phyloP scores from a whole-genome alignment of 2,329 filamentous ascomycete genomes.

The Macroventuria anomochaeta region DNA sequence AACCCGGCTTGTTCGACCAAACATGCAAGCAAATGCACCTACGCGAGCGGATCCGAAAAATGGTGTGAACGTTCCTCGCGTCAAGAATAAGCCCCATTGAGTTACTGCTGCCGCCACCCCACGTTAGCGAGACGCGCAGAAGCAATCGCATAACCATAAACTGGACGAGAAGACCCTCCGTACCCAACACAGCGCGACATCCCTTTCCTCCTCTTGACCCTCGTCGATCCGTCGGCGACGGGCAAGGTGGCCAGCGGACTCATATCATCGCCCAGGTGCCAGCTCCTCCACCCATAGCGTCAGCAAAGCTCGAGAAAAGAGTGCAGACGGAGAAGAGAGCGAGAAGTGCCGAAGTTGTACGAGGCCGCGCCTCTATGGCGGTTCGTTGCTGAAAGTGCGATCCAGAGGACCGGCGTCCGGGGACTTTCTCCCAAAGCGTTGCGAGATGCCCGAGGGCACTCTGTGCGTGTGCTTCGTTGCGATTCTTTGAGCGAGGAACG shows the following conservation, averaged over 20 bases:
- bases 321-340: slow-evolving; percentile 61
- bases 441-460: slow-evolving; percentile 49
- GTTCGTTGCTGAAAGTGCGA: slow-evolving; percentile 89
- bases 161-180: slow-evolving; percentile 80
- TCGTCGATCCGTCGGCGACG: slow-evolving; percentile 26
- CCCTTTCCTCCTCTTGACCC: slow-evolving; percentile 44
- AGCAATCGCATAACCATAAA: slow-evolving; percentile 98
- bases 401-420: slow-evolving; percentile 76
- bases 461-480: slow-evolving; percentile 98
- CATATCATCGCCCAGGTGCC: slow-evolving; percentile 81
- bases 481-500: slow-evolving; percentile 99
- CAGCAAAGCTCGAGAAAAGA: slow-evolving; percentile 46
- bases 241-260: slow-evolving; percentile 68
- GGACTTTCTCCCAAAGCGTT: slow-evolving; percentile 99
- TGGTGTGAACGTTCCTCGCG: slow-evolving; percentile 77
- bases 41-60: slow-evolving; percentile 54
- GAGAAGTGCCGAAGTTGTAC: slow-evolving; percentile 53
- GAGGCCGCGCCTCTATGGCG: slow-evolving; percentile 99
- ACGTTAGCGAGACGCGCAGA: slow-evolving; percentile 45
- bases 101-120: slow-evolving; percentile 69
- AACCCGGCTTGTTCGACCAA: slow-evolving; percentile 74
- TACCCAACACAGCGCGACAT: slow-evolving; percentile 40
- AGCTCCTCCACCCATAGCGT: slow-evolving; percentile 52
- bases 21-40: slow-evolving; percentile 53
- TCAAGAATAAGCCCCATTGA: slow-evolving; percentile 99